Base-by-base conservation (phyloP, 2,329 filamentous ascomycete genomes). In the Monilinia fructicola region DNA sequence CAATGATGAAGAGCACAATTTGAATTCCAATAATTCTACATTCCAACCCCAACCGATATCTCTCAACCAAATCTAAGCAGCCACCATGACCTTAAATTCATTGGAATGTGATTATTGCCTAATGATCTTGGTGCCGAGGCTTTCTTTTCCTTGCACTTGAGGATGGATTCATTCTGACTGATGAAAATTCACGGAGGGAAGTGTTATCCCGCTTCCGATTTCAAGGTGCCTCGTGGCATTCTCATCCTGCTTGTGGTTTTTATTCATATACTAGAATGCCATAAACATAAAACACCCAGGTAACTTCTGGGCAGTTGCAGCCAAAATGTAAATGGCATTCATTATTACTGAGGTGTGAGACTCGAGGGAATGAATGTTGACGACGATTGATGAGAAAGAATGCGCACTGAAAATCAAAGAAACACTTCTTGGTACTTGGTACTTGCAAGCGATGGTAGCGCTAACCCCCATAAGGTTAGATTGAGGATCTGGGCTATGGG, bases 21-120 rank as follows among this genome's bases (percentile, higher is more conserved):
- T 50, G 28, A 21, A 21, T 26, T 60, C 38, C 44, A 50, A 60
- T 50, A 60, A 11, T 48, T 12, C 44, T 50, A 60, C 58, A 60
- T 50, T 60, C 58, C 58, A 38, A 38, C n/a, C 12, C 26, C 44
- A 38, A 38, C 5, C 21, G 3, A 31, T 48, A n/a, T 48, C 21
- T 18, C 42, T 16, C 56, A 18, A 48, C 28, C 21, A 38, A 60
- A 38, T 44, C n/a, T 50, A 35, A 35, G 31, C 23, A 60, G 42
- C 44, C 42, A 48, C 42, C 18, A 48, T 18, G 23, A 21, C 44
- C 28, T 14, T 50, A 21, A 50, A 18, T 26, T 28, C 11, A 23
- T 18, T n/a, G 5, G 58, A 60, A 60, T 50, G 58, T 60, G 44
- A 50, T 48, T 21, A 11, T 21, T 38, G 12, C 23, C 7, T 28